A percentile compares a stretch with the other conserved stretches of the same genome.
These are phyloP conservation scores for Monilinia vaccinii-corymbosi DNA, from an alignment of 2,329 filamentous ascomycete genomes.

Conservation along the genomic window DNA sequence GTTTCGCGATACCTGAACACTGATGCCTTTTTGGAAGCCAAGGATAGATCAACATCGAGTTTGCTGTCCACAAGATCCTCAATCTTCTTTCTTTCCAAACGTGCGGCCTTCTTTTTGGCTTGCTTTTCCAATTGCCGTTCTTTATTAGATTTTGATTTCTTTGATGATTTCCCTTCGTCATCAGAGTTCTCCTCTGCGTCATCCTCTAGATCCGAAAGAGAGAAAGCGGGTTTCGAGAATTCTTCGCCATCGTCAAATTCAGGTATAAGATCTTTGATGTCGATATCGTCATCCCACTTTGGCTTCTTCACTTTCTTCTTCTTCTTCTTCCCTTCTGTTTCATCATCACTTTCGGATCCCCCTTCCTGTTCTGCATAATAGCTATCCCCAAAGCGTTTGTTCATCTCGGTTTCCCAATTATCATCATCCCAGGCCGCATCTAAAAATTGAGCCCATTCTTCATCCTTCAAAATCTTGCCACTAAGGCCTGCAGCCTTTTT, in stretches of 20 bases:
- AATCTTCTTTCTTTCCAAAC: constrained; percentile 72
- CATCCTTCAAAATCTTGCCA: constrained; percentile 57
- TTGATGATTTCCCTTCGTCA: constrained; percentile 32
- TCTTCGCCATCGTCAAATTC: constrained; percentile 65
- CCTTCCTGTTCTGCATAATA: constrained; percentile 72
- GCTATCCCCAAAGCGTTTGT: constrained; percentile 74
- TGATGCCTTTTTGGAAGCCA: constrained; percentile 38
- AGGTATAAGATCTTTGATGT: constrained; percentile 85
- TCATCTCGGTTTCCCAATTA: constrained; percentile 87
- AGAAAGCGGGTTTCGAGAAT: constrained; percentile 40
- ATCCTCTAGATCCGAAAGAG: constrained; percentile 43
- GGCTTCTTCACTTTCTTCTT: constrained; percentile 68
- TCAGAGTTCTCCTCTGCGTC: constrained; percentile 36
- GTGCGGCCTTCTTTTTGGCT: constrained; percentile 59
- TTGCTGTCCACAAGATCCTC: constrained; percentile 78
- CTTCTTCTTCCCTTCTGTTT: constrained; percentile 43
- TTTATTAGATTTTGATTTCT: constrained; percentile 51
- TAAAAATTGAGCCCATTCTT: constrained; percentile 77
- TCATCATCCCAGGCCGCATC: constrained; percentile 84
- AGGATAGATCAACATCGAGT: constrained; percentile 62
- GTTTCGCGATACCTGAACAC: constrained; percentile 91
- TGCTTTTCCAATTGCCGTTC: constrained; percentile 51
- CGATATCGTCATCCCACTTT: constrained; percentile 93
- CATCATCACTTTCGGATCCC: constrained; percentile 53
- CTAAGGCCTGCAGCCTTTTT: constrained; percentile 77